Base-by-base conservation (phyloP, 768 basidiomycete genomes). In the Russula griseocarnosa region DNA sequence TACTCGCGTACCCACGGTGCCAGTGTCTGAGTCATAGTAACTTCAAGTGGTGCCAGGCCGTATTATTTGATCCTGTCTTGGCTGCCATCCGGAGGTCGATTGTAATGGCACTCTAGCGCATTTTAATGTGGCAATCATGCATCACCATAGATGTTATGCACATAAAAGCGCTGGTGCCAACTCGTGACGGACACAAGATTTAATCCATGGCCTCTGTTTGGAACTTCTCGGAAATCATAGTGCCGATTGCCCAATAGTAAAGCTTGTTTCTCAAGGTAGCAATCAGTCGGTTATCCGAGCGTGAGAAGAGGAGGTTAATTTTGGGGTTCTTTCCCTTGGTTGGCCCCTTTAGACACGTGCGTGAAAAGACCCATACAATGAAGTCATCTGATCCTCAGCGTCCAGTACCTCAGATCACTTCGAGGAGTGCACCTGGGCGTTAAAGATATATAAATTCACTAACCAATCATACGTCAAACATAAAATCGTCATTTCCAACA, bases 401-500 rank as follows among this genome's bases (percentile, higher is more conserved):
- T 13, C 20, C 13, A 16, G 11, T 20, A 28, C 26, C 55, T 13
- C 11, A 28, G 20, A 42, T 6, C 5, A 2, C 26, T 28, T 44
- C 26, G 26, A 30, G 7, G 40, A 22, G 42, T 22, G 24, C 22
- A 5, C 18, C 28, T 46, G 40, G 34, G 32, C 18, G 32, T 53
- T 22, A 4, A 6, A 51, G 36, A 44, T 6, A 24, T 20, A 44
- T 24, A 38, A 18, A 60, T 55, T 55, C 52, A 8, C 38, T 38
- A n/a, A n/a, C 50, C 22, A 30, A 34, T 60, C 30, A 65, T 50
- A 65, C 54, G 22, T 60, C 47, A 34, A 65, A 60, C 63, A 60
- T 65, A 10, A 65, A 65, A 32, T 65, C 58, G 14, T 60, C 47
- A 20, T 38, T 5, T 36, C 1, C 46, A 50, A 49, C 26, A 16